Base-by-base conservation (phyloP, 1,139 yeast genomes). In the Candida labiduridarum region DNA sequence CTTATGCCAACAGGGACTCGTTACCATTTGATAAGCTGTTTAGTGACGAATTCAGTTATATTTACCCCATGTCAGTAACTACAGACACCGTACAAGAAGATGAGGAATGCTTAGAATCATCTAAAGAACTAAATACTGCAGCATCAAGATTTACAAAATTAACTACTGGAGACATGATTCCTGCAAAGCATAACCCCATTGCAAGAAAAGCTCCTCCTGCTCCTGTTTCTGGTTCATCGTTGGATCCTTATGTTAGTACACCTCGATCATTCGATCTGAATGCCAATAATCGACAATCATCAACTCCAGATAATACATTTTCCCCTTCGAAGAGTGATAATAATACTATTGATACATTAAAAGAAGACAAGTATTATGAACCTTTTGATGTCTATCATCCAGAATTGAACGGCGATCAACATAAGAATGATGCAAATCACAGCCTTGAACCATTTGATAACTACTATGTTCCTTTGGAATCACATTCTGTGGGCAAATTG, bases 401-500 rank as follows among this genome's bases (percentile, higher is more conserved):
- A 10, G 48, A 45, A 30, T 31, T 39, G 33, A 53, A 41, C 12
- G 22, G 16, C 9, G 25, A 39, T 12, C 44, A 42, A 31, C 14
- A 34, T n/a, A 10, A 27, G 16, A 18, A 22, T 30, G 27, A n/a
- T 12, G 15, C 47, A 4, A 57, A 25, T 25, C 10, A 6, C 29
- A 25, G 29, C 9, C 29, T 51, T 15, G 75, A 71, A 44, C 76
- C 75, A 1, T 69, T 61, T 50, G 69, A 69, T 2, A 60, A 62
- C 45, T 69, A 71, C 50, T 50, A 53, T 31, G 54, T 65, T 58
- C 54, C 25, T 40, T 33, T 35, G 47, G 49, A 41, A 16, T 18
- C 46, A 22, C 29, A 38, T 11, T 27, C 45, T 7, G 33, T 22
- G 18, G 31, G 41, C 11, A 45, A 19, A 30, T 34, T 39, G 6